phyloP scores from a whole-genome alignment of 768 basidiomycete species.

The Boletus reticuloceps region DNA sequence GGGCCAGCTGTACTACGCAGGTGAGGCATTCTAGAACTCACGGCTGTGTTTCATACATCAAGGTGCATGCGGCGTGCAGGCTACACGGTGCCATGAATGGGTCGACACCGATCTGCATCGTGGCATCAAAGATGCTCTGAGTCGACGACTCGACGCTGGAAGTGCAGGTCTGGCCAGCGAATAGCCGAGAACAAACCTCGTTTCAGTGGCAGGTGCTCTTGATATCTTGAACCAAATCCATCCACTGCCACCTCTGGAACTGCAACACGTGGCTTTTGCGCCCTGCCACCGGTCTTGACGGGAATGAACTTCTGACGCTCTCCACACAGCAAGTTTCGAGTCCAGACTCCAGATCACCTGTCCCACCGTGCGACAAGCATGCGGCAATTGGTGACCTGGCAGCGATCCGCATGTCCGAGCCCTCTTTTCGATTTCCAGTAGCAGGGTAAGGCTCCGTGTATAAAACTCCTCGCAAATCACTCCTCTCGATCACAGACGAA shows the following conservation, averaged over 20 bases:
- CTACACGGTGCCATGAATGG: neutral
- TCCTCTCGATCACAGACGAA: neutral
- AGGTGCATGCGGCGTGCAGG: neutral
- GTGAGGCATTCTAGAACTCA: neutral
- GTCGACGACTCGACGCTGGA: too few relatives aligned
- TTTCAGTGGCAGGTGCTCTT: neutral
- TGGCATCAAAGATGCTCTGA: neutral
- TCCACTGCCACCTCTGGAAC: too few relatives aligned
- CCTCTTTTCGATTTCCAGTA: too few relatives aligned
- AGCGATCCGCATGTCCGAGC: too few relatives aligned
- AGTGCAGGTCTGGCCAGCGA: too few relatives aligned
- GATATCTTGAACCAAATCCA: too few relatives aligned
- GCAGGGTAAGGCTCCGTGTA: neutral
- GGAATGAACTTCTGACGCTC: neutral
- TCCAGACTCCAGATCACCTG: too few relatives aligned
- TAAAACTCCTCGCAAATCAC: neutral
- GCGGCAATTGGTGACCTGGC: neutral
- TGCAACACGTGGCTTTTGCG: neutral
- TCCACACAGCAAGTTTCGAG: neutral
- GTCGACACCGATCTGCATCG: constrained; percentile 1
- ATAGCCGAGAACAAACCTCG: too few relatives aligned
- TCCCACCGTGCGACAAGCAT: neutral
- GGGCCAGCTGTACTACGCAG: neutral
- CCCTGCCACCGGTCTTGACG: neutral
- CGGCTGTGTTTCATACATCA: constrained; percentile 13